These are phyloP conservation scores for Pseudophaeomoniella oleicola DNA, from an alignment of 2,329 filamentous ascomycete genomes.

Conservation along the genomic window DNA sequence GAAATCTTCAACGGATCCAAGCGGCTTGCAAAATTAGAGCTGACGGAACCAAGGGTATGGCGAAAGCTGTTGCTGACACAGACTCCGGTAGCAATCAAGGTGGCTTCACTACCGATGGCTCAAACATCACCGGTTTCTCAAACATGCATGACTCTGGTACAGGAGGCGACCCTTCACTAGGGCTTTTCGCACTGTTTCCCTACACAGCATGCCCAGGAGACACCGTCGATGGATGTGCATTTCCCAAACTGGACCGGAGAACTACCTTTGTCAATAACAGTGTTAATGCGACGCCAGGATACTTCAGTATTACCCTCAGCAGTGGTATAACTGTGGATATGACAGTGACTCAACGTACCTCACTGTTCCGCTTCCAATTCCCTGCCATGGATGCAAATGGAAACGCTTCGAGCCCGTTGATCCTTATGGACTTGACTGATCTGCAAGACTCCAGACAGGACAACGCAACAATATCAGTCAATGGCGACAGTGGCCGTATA, in stretches of 20 bases:
- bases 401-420: conserved; percentile 34
- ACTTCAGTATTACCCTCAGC: conserved; percentile 47
- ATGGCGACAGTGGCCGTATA: conserved; percentile 43
- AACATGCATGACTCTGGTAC: conserved; percentile 40
- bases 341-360: conserved; percentile 51
- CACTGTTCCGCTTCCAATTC: conserved; percentile 53
- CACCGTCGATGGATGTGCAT: conserved; percentile 47
- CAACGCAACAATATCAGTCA: conserved; percentile 42
- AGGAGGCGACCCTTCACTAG: conserved; percentile 43
- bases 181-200: conserved; percentile 51
- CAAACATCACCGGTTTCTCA: conserved; percentile 36
- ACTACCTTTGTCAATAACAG: conserved; percentile 32
- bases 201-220: conserved; percentile 47
- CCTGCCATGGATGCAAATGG: conserved; percentile 19
- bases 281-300: conserved; percentile 46
- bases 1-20: neutral
- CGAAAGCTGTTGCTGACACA: conserved; percentile 41
- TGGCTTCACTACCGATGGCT: conserved; percentile 38
- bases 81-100: conserved; percentile 36
- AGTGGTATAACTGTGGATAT: conserved; percentile 50
- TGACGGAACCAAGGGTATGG: conserved; percentile 24
- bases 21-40: neutral
- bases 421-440: conserved; percentile 52
- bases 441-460: conserved; percentile 42
- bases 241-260: conserved; percentile 38